phyloP scores from a whole-genome alignment of 164 flowering plant species.

The Pachysandra terminalis region DNA sequence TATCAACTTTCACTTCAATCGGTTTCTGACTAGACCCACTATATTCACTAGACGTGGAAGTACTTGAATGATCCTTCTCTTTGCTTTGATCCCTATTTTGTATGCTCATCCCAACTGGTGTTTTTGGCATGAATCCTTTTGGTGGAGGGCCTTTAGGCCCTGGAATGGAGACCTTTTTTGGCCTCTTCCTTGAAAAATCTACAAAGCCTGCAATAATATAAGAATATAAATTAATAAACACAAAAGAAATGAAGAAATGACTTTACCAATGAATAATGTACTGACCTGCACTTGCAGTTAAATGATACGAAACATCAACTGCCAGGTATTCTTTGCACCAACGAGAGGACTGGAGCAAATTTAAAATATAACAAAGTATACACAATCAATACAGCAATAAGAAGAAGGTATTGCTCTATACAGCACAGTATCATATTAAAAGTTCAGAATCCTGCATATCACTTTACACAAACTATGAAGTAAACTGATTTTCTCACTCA shows the following conservation, averaged over 20 bases:
- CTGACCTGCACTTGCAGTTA: conserved; percentile 58
- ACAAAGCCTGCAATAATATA: conserved; percentile 3
- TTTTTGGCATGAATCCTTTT: conserved; percentile 55
- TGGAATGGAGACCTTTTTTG: conserved; percentile 41
- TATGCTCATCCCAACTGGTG: conserved; percentile 38
- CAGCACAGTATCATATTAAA: too few species aligned
- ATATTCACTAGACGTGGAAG: conserved; percentile 23
- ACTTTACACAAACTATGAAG: too few species aligned
- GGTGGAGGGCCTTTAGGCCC: conserved; percentile 45
- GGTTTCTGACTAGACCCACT: conserved; percentile 20
- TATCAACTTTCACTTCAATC: conserved; percentile 24
- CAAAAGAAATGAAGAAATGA: not conserved
- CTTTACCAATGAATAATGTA: conserved; percentile 8
- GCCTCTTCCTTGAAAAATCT: conserved; percentile 78
- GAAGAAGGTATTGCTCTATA: too few species aligned
- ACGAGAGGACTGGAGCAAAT: conserved; percentile 38
- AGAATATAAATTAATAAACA: not conserved
- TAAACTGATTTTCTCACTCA: not conserved
- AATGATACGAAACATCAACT: conserved; percentile 27
- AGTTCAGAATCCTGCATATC: too few species aligned
- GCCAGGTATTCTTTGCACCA: too few species aligned
- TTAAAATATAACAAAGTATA: too few species aligned
- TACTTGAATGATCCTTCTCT: conserved; percentile 28
- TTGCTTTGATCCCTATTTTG: conserved; percentile 48
- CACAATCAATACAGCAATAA: too few species aligned